Base-by-base conservation (phyloP, 2,329 filamentous ascomycete genomes). In the Phialocephala subalpina region DNA sequence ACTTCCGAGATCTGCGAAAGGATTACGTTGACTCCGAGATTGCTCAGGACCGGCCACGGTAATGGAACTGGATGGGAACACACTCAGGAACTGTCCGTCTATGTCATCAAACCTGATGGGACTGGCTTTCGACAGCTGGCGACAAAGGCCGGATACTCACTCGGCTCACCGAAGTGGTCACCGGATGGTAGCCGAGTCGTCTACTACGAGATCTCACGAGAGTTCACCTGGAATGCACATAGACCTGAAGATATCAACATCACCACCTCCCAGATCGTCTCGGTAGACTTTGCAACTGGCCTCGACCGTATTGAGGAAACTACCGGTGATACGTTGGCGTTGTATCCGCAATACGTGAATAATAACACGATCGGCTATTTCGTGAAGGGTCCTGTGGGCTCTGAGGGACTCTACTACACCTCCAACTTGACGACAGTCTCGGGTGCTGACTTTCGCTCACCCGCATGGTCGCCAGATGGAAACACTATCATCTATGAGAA, bases 1-100 rank as follows among this genome's bases (percentile, higher is more conserved):
- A 33, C 29, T 33, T 33, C 29, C 29, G 29, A 42, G 14, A n/a
- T 42, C 18, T 42, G 14, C 38, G 38, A 42, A 42, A 42, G 4
- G 18, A 42, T 42, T 14, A 14, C 38, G 18, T 12, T 42, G 38
- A 42, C 18, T n/a, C 12, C 12, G 18, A 14, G 12, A 42, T 42
- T 42, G 38, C 29, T 33, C 38, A 42, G 80, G 80, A 75, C 74
- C 3, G 80, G 80, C 0, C 80, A 82, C 63, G 76, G 78, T 14
- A 76, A 79, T 60, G 76, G 79, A 20, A 74, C 76, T 5, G 72
- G 80, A 33, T 81, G 80, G 80, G 75, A 81, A 62, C 80, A 81
- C 57, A 72, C 79, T 0, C 80, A 82, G 64, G 72, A 74, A 20
- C 73, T 82, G 2, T 78, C 78, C 0, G 69, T 82, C n/a, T 81